A percentile compares a stretch with the other conserved stretches of the same genome.
Evolutionary conservation across 2,329 filamentous ascomycete species (phyloP).

Genomic region (Mycosphaerelloides madeirae): DNA sequence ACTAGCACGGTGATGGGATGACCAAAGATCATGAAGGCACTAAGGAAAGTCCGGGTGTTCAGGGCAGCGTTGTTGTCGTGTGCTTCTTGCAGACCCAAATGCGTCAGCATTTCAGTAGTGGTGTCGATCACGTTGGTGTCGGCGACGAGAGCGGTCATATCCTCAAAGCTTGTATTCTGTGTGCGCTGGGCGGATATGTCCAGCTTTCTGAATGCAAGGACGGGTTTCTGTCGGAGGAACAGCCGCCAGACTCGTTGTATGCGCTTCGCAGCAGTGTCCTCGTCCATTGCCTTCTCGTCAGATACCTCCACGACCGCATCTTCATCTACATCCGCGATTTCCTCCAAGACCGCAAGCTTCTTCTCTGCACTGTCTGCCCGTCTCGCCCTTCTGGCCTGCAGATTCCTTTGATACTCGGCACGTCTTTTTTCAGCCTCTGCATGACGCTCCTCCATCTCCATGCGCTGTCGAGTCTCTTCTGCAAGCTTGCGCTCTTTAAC

Average conservation of each 20-base stretch:
- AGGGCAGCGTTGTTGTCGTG: conserved; percentile 61
- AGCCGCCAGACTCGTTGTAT: conserved; percentile 70
- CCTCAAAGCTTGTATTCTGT: conserved; percentile 65
- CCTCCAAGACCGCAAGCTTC: conserved; percentile 47
- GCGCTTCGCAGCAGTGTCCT: conserved; percentile 58
- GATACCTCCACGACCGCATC: conserved; percentile 34
- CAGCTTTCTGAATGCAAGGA: conserved; percentile 62
- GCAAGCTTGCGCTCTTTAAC: conserved; percentile 77
- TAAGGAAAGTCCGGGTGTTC: conserved; percentile 72
- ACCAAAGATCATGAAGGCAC: conserved; percentile 72
- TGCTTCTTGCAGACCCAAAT: conserved; percentile 58
- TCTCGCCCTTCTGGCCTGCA: conserved; percentile 43
- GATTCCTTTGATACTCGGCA: conserved; percentile 48
- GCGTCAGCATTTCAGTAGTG: conserved; percentile 62
- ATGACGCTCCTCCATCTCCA: conserved; percentile 74
- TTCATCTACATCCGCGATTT: conserved; percentile 45
- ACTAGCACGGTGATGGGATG: conserved; percentile 74
- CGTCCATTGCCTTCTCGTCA: conserved; percentile 41
- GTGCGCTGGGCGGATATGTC: conserved; percentile 68
- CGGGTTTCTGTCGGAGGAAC: conserved; percentile 52
- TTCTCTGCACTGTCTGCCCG: conserved; percentile 44
- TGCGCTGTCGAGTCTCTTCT: conserved; percentile 63
- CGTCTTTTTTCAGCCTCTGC: conserved; percentile 71
- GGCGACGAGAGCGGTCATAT: conserved; percentile 64
- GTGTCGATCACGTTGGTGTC: conserved; percentile 61